A percentile compares a stretch with the other conserved stretches of the same genome.
These are phyloP conservation scores for Ganoderma boninense DNA, from an alignment of 1,284 basidiomycete species.

Conservation along the genomic window DNA sequence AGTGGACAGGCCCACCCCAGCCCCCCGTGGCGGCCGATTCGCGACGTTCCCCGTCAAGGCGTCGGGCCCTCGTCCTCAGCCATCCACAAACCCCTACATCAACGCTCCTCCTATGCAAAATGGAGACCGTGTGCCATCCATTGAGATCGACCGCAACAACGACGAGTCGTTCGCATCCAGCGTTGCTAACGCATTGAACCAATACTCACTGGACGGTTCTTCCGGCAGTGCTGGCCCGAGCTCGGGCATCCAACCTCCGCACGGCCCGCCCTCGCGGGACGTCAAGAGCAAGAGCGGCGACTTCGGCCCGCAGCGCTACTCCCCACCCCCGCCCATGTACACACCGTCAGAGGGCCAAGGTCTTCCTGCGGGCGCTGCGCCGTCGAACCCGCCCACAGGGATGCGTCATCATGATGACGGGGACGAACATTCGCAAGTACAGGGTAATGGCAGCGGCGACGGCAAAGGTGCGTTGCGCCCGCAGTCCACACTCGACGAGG, in stretches of 20 bases:
- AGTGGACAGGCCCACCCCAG: constrained; percentile 20
- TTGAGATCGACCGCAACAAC: constrained; percentile 36
- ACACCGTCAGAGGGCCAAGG: constrained; percentile 21
- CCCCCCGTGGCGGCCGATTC: constrained; percentile 51
- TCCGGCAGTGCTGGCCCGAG: constrained; percentile 15
- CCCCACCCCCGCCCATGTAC: constrained; percentile 39
- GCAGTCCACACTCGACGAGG: constrained; percentile 23
- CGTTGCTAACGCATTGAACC: constrained; percentile 55
- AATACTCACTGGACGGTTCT: constrained; percentile 24
- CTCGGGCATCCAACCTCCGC: constrained; percentile 19
- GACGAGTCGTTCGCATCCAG: constrained; percentile 59
- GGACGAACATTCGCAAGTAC: background rate
- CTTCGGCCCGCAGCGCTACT: constrained; percentile 29
- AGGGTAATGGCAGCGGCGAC: background rate
- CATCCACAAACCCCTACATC: constrained; percentile 27
- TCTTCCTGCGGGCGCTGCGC: constrained; percentile 45
- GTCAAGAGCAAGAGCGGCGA: constrained; percentile 23
- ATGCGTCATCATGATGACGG: background rate
- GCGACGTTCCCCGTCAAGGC: constrained; percentile 63
- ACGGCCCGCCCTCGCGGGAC: constrained; percentile 31
- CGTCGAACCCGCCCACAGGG: constrained; percentile 34
- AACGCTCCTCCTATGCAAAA: constrained; percentile 34
- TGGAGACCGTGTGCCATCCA: constrained; percentile 43
- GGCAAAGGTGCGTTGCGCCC: constrained; percentile 10
- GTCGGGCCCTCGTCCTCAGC: constrained; percentile 32